Conservation (phyloP, 1,284 basidiomycete genomes). For the Marasmius sp. region DNA sequence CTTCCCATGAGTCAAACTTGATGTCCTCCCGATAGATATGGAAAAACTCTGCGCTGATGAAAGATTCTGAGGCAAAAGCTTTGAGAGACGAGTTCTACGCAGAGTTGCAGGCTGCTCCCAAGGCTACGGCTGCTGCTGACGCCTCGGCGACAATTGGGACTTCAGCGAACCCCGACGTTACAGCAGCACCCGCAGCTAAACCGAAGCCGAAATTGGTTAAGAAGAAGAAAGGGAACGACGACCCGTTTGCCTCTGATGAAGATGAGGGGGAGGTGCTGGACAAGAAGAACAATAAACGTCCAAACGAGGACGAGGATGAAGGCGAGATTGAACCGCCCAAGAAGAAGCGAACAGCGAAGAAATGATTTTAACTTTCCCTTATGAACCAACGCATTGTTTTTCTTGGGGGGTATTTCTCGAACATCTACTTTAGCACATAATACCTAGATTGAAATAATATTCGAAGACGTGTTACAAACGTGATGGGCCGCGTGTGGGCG, state of each 20-base stretch:
- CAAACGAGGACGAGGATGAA: conserved; percentile 23
- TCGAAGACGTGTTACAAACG: too few species aligned
- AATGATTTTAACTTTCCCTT: background rate
- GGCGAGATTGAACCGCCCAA: conserved; percentile 18
- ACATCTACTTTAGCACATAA: too few species aligned
- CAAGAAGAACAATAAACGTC: conserved; percentile 21
- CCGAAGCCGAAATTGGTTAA: conserved; percentile 36
- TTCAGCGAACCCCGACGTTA: background rate
- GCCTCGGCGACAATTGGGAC: conserved; percentile 3
- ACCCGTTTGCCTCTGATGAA: conserved; percentile 31
- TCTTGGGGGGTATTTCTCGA: too few species aligned
- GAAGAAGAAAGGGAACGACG: conserved; percentile 36
- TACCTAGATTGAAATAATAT: too few species aligned
- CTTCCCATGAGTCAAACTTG: background rate
- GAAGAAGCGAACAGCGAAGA: conserved; percentile 24
- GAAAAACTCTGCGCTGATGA: conserved; percentile 60
- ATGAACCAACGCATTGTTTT: too few species aligned
- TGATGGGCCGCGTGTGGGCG: too few species aligned
- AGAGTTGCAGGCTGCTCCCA: conserved; percentile 26
- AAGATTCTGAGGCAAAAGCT: conserved; percentile 63
- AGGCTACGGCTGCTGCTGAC: background rate
- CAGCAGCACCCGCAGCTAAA: conserved; percentile 22
- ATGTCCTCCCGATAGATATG: conserved; percentile 45
- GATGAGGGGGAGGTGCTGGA: conserved; percentile 20
- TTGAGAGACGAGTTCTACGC: conserved; percentile 59